Percentiles rank a stretch among this genome's conserved stretches.
phyloP scores from a whole-genome alignment of 495 filamentous ascomycete species.

The Aspergillus heteromorphus region DNA sequence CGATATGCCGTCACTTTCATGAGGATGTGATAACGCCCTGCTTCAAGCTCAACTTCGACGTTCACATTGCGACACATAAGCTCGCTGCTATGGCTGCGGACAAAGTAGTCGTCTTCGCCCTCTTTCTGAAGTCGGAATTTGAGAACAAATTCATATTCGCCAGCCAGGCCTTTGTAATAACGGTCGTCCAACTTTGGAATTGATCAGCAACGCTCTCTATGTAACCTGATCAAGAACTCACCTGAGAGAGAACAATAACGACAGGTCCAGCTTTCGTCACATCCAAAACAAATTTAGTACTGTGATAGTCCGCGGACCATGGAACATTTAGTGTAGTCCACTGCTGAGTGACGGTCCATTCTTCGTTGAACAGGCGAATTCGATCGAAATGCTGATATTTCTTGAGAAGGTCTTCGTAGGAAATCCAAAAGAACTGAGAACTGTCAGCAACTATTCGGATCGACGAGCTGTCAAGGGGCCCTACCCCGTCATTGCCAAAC shows the following conservation, averaged over 20 bases:
- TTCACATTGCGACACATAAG: constrained; percentile 74
- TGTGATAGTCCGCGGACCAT: constrained; percentile 80
- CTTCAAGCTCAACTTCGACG: constrained; percentile 74
- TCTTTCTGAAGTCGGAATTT: constrained; percentile 79
- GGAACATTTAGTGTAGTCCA: constrained; percentile 84
- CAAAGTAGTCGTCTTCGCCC: constrained; percentile 76
- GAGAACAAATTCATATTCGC: constrained; percentile 74
- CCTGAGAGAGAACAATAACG: constrained; percentile 75
- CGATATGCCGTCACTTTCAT: constrained; percentile 73
- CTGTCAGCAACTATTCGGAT: background rate
- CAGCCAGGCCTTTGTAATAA: constrained; percentile 78
- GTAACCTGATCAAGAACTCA: constrained; percentile 6
- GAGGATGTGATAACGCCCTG: constrained; percentile 73
- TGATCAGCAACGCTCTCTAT: background rate
- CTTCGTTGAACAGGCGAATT: constrained; percentile 79
- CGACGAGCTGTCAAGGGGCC: background rate
- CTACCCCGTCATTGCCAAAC: constrained; percentile 81
- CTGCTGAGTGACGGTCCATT: constrained; percentile 76
- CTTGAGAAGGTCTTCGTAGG: constrained; percentile 73
- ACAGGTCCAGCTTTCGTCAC: constrained; percentile 62
- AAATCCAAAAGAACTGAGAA: constrained; percentile 59
- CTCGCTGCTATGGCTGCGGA: constrained; percentile 67
- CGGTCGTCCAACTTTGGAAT: constrained; percentile 60
- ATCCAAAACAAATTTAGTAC: constrained; percentile 72
- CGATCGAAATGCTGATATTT: constrained; percentile 81